Evolutionary conservation across 1,284 basidiomycete species (phyloP), one percentile per base, ranked within the genome.

Genomic region (Pseudozyma sp.): DNA sequence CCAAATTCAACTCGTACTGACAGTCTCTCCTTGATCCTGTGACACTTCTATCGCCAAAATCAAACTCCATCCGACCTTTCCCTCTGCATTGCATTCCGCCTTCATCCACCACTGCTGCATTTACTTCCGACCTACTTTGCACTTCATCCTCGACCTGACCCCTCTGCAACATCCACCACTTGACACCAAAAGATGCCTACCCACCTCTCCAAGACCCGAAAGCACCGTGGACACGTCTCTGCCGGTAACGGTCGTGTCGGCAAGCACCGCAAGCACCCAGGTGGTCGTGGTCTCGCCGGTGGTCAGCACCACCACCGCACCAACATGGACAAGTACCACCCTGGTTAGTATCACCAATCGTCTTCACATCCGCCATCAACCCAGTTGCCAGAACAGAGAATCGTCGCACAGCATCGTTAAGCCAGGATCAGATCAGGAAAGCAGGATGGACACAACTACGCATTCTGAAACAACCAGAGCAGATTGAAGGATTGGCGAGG

Each of bases 241-340:
- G 94, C 94, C 72, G 82, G 82, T 80, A 92, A 98, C 88, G 96
- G 96, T 88, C 95, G 96, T 92, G 92, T 99, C 85, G 97, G 96
- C 84, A 98, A 99, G 90, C 96, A 99, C 91, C 92, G 96, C 87
- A 98, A 99, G 88, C 94, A 97, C 86, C 97, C 97, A 70, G 96
- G 96, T 89, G 96, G 96, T 94, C 93, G 96, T 88, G 96, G 96
- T 97, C 92, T 98, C 40, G 96, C 96, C 88, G 97, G 96, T 94
- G 96, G 97, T 90, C 90, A 92, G 88, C 96, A 98, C 89, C 96
- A 99, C 89, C 97, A 99, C 91, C 89, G 96, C 71, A 89, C 87
- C 84, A 84, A 84, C 81, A 82, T 84, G 68, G 82, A 84, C 82
- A 84, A 82, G 80, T 84, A 84, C 81, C 82, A 84, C 70, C 81